These are phyloP conservation scores for Amanita brunnescens DNA, from an alignment of 768 basidiomycete species.

Conservation along the genomic window DNA sequence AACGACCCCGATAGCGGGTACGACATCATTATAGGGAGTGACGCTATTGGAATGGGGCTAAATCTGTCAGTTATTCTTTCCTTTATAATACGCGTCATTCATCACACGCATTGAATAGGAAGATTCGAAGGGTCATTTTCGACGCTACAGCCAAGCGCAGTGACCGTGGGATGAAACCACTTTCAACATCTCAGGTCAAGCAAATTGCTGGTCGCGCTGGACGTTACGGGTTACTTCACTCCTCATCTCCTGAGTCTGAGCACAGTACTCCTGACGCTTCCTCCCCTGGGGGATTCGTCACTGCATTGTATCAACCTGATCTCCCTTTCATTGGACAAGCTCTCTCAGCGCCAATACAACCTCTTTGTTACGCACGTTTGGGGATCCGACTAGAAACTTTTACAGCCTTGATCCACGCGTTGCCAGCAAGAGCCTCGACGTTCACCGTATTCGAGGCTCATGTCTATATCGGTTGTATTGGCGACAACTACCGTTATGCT, in stretches of 20 bases:
- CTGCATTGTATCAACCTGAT: conserved; percentile 58
- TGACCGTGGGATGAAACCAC: conserved; percentile 30
- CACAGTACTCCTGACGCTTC: conserved; percentile 20
- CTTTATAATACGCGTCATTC: conserved; percentile 3
- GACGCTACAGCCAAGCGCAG: conserved; percentile 60
- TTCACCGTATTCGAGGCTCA: conserved; percentile 40
- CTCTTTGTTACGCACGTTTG: conserved; percentile 47
- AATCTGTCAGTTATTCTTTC: conserved; percentile 62
- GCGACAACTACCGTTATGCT: conserved; percentile 32
- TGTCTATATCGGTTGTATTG: conserved; percentile 36
- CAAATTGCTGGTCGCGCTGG: conserved; percentile 95
- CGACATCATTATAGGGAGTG: conserved; percentile 87
- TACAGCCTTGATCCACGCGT: conserved; percentile 18
- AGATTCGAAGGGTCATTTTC: conserved; percentile 86
- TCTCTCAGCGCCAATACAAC: conserved; percentile 39
- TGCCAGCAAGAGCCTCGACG: conserved; percentile 35
- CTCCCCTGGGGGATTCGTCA: conserved; percentile 50
- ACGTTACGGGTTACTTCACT: conserved; percentile 63
- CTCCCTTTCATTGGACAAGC: conserved; percentile 50
- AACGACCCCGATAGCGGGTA: conserved; percentile 78
- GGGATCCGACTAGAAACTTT: conserved; percentile 15
- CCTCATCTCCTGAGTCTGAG: conserved; percentile 1
- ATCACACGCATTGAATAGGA: conserved; percentile 36
- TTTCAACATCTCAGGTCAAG: conserved; percentile 76
- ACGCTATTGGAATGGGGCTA: conserved; percentile 95